phyloP scores from a whole-genome alignment of 148 eudicot genomes.

The Rhododendron kiyosumense region DNA sequence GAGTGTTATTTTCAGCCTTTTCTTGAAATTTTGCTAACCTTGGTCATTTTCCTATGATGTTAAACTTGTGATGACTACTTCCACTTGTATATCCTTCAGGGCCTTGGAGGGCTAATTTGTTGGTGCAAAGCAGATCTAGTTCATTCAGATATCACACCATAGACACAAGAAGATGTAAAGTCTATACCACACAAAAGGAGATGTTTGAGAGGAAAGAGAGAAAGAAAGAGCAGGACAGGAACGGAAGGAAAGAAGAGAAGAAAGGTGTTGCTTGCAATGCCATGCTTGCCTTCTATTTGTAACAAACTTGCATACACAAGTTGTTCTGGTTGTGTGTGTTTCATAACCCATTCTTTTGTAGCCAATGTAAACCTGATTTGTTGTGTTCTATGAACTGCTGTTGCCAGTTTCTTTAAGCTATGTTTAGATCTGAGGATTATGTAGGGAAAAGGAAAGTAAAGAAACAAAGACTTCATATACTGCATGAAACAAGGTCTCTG shows the following conservation, averaged over 20 bases:
- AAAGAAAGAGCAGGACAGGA: neutral
- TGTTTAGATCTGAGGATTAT: neutral
- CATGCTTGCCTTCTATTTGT: neutral
- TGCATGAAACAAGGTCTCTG: neutral
- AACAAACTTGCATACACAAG: neutral
- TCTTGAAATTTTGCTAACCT: neutral
- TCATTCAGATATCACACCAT: neutral
- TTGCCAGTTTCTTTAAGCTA: neutral
- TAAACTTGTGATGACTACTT: neutral
- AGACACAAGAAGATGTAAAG: neutral
- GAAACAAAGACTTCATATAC: neutral
- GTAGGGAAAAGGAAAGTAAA: neutral
- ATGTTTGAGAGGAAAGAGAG: neutral
- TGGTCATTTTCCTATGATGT: neutral
- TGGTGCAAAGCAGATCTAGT: neutral
- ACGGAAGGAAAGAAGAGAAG: neutral
- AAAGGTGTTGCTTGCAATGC: neutral
- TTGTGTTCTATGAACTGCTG: neutral
- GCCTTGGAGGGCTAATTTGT: conserved; percentile 1
- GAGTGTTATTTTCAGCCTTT: neutral
- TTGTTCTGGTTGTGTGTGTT: neutral
- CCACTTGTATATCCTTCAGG: neutral
- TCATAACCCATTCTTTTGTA: neutral
- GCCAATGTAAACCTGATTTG: neutral
- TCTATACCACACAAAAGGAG: neutral